phyloP scores from a whole-genome alignment of 164 flowering plant species.

The Dillenia suffruticosa region DNA sequence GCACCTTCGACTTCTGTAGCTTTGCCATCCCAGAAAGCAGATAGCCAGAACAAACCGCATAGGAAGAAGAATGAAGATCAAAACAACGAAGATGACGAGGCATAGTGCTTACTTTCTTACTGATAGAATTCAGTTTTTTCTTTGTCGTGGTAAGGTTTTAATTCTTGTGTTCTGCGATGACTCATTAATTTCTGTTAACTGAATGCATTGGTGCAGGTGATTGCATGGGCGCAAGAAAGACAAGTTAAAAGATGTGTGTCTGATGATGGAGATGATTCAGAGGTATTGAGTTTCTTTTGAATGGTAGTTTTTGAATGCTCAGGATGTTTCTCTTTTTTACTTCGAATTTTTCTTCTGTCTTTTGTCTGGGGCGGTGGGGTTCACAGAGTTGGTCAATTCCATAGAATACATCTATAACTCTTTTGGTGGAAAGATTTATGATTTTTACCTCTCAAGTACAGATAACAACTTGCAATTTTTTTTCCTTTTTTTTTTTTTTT shows the following conservation, averaged over 20 bases:
- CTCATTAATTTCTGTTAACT: conserved; percentile 22
- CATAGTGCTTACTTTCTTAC: conserved; percentile 21
- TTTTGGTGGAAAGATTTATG: not conserved
- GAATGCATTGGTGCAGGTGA: conserved; percentile 36
- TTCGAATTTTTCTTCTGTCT: not conserved
- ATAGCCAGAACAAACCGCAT: conserved; percentile 43
- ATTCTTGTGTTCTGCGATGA: conserved; percentile 5
- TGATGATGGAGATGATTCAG: conserved; percentile 46
- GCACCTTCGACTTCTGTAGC: conserved; percentile 17
- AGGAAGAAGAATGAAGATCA: conserved; percentile 60
- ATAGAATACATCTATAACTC: no score
- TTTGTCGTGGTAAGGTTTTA: conserved; percentile 17
- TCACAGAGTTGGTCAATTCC: not conserved
- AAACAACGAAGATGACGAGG: conserved; percentile 79
- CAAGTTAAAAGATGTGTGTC: conserved; percentile 40
- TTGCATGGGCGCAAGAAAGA: conserved; percentile 33
- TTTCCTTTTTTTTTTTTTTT: not conserved
- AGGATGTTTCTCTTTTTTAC: not conserved
- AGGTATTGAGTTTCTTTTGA: conserved; percentile 35
- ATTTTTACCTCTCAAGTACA: not conserved
- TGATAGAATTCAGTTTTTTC: conserved; percentile 17
- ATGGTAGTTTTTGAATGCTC: not conserved
- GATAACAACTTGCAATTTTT: not conserved
- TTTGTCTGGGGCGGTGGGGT: not conserved
- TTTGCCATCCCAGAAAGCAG: conserved; percentile 30